Evolutionary conservation across 768 basidiomycete genomes (phyloP).

Genomic region (Lactarius sanguifluus): DNA sequence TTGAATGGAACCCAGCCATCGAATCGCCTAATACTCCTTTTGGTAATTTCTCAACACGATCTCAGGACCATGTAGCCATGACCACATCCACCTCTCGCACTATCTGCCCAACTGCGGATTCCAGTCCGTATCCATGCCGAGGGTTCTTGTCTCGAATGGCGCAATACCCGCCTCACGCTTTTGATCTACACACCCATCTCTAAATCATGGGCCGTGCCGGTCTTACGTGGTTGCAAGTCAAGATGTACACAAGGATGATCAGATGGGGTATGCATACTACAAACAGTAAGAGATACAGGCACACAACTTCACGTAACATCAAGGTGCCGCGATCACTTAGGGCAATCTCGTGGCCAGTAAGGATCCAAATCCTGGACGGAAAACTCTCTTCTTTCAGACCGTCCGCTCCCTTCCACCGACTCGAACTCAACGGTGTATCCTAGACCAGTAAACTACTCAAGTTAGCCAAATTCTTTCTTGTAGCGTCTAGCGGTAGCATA

Average conservation of each 20-base stretch:
- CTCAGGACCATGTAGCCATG: neutral
- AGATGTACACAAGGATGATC: neutral
- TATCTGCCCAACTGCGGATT: neutral
- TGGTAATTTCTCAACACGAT: neutral
- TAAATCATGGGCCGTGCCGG: no score
- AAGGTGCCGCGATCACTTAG: neutral
- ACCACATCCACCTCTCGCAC: neutral
- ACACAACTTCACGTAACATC: neutral
- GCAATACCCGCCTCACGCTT: neutral
- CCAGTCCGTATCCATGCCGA: neutral
- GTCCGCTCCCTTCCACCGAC: slow-evolving; percentile 16
- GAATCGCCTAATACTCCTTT: neutral
- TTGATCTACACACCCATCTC: no score
- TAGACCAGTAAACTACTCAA: slow-evolving; percentile 12
- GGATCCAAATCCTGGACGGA: neutral
- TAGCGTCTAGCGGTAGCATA: neutral
- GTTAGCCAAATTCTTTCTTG: slow-evolving; percentile 5
- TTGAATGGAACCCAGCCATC: slow-evolving; percentile 1
- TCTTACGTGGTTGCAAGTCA: no score
- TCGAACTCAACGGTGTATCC: slow-evolving; percentile 16
- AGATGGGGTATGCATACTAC: neutral
- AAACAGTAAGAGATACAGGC: neutral
- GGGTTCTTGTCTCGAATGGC: neutral
- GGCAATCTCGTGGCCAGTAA: neutral
- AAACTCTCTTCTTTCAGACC: slow-evolving; percentile 11